phyloP scores from a whole-genome alignment of 2,329 filamentous ascomycete genomes.

The Biscogniauxia sp. region DNA sequence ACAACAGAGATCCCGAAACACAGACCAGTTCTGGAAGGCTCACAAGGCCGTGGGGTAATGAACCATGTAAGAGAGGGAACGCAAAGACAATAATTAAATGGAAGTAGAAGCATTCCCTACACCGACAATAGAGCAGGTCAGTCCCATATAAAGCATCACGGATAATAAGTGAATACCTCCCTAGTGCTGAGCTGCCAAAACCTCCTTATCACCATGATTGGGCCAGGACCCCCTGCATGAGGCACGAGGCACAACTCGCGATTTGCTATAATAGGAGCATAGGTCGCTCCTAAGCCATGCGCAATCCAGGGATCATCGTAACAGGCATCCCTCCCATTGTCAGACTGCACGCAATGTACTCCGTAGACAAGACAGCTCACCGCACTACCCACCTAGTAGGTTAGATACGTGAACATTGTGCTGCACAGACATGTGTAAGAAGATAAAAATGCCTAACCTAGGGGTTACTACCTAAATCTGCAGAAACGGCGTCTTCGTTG shows the following conservation, averaged over 20 bases:
- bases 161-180: too few species aligned
- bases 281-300: background rate
- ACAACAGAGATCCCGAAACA: background rate
- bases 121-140: background rate
- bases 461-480: background rate
- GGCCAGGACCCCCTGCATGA: background rate
- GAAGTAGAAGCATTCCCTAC: background rate
- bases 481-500: background rate
- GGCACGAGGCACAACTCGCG: too few species aligned
- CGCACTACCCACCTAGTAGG: background rate
- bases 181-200: background rate
- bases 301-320: background rate
- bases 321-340: background rate
- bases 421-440: slow-evolving; percentile 2
- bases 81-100: background rate
- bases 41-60: background rate
- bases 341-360: background rate
- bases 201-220: background rate
- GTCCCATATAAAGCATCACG: background rate
- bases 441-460: background rate
- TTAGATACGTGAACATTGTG: background rate
- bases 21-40: background rate
- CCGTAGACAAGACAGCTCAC: background rate
- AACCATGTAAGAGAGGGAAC: background rate
- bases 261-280: too few species aligned